These are phyloP conservation scores for Laguncularia racemosa DNA, from an alignment of 345 rosid genomes.

Conservation along the genomic window DNA sequence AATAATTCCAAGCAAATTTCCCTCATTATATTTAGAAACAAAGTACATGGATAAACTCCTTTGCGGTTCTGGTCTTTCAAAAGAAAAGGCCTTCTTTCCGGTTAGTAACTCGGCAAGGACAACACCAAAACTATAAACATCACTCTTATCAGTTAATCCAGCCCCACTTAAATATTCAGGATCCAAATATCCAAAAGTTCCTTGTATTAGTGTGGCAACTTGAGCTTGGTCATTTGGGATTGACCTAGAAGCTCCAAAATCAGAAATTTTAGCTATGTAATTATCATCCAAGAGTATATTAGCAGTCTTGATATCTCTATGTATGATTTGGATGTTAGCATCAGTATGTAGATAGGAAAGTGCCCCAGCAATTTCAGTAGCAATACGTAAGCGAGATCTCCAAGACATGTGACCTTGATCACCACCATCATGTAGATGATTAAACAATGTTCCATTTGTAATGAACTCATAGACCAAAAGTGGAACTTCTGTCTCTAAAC, in stretches of 20 bases:
- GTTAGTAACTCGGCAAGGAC: conserved; percentile 38
- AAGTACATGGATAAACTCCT: conserved; percentile 24
- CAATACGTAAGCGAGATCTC: too few relatives aligned
- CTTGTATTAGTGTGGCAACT: background rate
- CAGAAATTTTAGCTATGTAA: background rate
- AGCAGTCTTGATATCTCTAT: too few relatives aligned
- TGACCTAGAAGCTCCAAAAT: conserved; percentile 1
- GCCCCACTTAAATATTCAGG: background rate
- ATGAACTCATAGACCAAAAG: background rate
- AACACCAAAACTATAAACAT: conserved; percentile 27
- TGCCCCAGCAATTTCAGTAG: too few relatives aligned
- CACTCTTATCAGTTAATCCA: too few relatives aligned
- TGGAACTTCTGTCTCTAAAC: background rate
- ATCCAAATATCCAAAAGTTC: background rate
- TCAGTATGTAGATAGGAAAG: too few relatives aligned
- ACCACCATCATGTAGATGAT: background rate
- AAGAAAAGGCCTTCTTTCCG: conserved; percentile 16
- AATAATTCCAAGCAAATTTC: conserved; percentile 14
- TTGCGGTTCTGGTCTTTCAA: conserved; percentile 18
- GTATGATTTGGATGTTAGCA: too few relatives aligned
- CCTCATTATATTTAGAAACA: conserved; percentile 15
- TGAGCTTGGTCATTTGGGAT: background rate
- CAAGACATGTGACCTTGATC: too few relatives aligned
- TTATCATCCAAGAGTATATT: conserved; percentile 1
- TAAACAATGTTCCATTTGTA: background rate